phyloP scores from a whole-genome alignment of 2,329 filamentous ascomycete genomes.

The Davidsoniella australis region DNA sequence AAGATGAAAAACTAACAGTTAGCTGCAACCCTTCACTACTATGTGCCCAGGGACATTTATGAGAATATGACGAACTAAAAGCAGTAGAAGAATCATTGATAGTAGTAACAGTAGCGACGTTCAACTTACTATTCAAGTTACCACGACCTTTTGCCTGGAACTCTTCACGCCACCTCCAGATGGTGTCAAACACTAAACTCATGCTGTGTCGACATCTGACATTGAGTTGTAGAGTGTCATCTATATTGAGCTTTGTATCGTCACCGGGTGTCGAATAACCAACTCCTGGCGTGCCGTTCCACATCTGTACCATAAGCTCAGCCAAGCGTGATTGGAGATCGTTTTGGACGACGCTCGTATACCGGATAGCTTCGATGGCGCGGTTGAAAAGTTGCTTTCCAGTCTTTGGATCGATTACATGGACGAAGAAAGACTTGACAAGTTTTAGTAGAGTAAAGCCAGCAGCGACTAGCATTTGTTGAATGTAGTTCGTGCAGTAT shows the following conservation, averaged over 20 bases:
- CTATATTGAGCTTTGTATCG: slow-evolving; percentile 32
- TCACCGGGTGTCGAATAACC: slow-evolving; percentile 32
- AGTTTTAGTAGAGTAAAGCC: slow-evolving; percentile 64
- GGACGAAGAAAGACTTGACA: slow-evolving; percentile 59
- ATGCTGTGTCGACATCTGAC: slow-evolving; percentile 74
- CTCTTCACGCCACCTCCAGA: slow-evolving; percentile 74
- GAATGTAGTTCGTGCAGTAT: slow-evolving; percentile 58
- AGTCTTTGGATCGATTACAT: slow-evolving; percentile 51
- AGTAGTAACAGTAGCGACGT: neutral
- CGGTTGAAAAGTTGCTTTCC: slow-evolving; percentile 53
- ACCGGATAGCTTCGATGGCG: slow-evolving; percentile 52
- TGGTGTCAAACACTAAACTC: slow-evolving; percentile 69
- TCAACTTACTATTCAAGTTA: slow-evolving; percentile 48
- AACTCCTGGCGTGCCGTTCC: slow-evolving; percentile 47
- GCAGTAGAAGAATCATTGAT: neutral
- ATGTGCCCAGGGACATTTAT: neutral
- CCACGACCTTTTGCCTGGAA: slow-evolving; percentile 56
- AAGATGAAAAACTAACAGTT: neutral
- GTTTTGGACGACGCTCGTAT: slow-evolving; percentile 59
- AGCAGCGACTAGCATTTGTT: slow-evolving; percentile 73
- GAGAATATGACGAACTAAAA: neutral
- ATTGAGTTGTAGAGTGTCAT: slow-evolving; percentile 61
- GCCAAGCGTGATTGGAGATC: slow-evolving; percentile 65
- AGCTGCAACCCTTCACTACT: neutral
- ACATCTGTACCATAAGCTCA: slow-evolving; percentile 76